phyloP scores from a whole-genome alignment of 1,284 basidiomycete genomes.

The Mycosarcoma mackinlayi region DNA sequence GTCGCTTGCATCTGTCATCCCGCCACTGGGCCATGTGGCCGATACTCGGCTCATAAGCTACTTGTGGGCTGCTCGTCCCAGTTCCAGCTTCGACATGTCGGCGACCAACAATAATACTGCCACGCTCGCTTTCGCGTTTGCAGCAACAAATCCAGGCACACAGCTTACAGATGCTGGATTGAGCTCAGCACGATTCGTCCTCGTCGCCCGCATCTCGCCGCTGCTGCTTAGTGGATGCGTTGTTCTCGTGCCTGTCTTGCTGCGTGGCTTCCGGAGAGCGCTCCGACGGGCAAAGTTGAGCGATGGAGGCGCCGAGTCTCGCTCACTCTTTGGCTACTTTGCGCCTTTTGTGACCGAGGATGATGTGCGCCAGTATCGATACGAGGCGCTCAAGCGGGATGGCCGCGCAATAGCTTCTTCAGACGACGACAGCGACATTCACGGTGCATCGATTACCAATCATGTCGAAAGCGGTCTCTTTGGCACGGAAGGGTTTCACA shows the following conservation, averaged over 20 bases:
- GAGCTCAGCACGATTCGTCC: neutral
- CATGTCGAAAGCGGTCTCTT: neutral
- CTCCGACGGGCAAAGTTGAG: neutral
- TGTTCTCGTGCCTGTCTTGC: neutral
- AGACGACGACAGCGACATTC: neutral
- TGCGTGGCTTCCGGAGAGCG: neutral
- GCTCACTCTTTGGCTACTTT: slow-evolving; percentile 17
- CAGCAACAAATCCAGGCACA: neutral
- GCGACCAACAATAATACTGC: neutral
- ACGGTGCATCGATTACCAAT: neutral
- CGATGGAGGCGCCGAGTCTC: neutral
- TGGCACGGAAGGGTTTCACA: slow-evolving; percentile 8
- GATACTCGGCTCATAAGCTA: slow-evolving; percentile 13
- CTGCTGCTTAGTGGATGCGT: slow-evolving; percentile 7
- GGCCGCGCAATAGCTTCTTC: neutral
- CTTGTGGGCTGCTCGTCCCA: neutral
- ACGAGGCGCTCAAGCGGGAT: neutral
- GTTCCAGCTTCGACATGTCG: neutral
- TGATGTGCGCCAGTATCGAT: slow-evolving; percentile 24
- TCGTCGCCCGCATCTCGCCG: slow-evolving; percentile 6
- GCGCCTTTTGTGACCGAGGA: slow-evolving; percentile 36
- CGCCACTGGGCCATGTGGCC: slow-evolving; percentile 1
- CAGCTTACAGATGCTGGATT: neutral
- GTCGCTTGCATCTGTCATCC: neutral
- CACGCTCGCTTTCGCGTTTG: neutral